These are phyloP conservation scores for Aegilops tauschii DNA, from an alignment of 176 grass and related monocot genomes.

Conservation along the genomic window DNA sequence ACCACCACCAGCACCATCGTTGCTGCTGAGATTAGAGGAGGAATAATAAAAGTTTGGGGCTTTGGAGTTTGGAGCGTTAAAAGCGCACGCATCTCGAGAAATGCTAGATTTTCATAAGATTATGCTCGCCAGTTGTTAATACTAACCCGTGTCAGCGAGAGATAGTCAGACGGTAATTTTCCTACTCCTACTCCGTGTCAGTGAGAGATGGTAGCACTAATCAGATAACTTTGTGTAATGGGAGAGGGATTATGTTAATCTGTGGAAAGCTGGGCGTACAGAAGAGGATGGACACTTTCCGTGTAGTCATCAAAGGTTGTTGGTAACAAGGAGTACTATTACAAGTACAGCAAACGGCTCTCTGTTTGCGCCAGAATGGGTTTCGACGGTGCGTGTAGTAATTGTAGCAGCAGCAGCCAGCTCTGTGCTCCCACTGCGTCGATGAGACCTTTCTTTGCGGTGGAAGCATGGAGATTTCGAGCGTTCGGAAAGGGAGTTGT, in stretches of 20 bases:
- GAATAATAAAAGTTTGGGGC: background rate
- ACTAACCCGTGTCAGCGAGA: background rate
- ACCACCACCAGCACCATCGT: background rate
- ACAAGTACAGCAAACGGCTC: background rate
- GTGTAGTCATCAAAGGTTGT: background rate
- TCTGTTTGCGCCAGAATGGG: background rate
- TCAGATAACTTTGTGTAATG: constrained; percentile 18
- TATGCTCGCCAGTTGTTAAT: background rate
- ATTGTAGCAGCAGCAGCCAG: background rate
- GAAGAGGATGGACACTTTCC: background rate
- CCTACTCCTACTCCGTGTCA: too few species aligned
- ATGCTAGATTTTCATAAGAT: background rate
- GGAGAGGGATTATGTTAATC: constrained; percentile 1
- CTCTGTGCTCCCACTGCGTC: background rate
- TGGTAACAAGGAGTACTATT: background rate
- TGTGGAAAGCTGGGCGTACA: background rate
- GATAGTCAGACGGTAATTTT: constrained; percentile 1
- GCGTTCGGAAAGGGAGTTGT: background rate
- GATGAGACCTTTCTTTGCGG: background rate
- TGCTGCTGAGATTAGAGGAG: background rate
- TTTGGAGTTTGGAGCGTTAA: constrained; percentile 27
- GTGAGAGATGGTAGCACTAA: too few species aligned
- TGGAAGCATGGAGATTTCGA: background rate
- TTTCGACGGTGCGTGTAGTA: background rate
- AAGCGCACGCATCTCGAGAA: constrained; percentile 36